Evolutionary conservation across 2,329 filamentous ascomycete genomes (phyloP), one percentile per base, ranked within the genome.

Genomic region (Curvularia lunata): DNA sequence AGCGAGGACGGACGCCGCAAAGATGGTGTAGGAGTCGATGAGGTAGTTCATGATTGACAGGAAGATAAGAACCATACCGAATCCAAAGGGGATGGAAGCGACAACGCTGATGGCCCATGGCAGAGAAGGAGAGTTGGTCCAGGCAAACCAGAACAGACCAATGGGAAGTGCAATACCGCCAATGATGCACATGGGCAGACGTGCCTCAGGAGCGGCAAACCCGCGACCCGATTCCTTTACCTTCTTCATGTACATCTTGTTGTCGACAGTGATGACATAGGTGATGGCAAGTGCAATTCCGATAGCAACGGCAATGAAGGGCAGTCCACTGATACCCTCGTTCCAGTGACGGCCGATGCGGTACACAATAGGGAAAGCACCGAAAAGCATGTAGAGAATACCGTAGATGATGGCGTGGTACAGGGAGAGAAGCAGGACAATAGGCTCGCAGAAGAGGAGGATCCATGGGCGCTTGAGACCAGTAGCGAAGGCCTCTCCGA

Each of bases 1-100:
- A 2, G 91, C 90, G 8, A 93, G 80, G 0, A 88, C 89, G 0
- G 87, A 91, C 0, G 90, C 90, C 0, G 91, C 90, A 62, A 88
- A 94, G 66, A 93, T 89, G 50, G 88, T 88, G 74, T 91, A 83
- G 0, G 73, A 73, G 52, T 78, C 75, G 56, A 78, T 77, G 46
- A 83, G 50, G 70, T 75, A 80, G 68, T 78, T 77, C 70, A 77
- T 75, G 47, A 77, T 72, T 16, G 67, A 70, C n/a, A 91, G 75
- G 79, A 91, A 91, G 34, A 91, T 85, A 28, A 88, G 74, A 1
- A 90, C 85, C 67, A 88, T 83, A 40, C 84, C 84, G 59, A 84
- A 84, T 4, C 84, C 84, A 67, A 86, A 85, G 0, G 83, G 83
- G 7, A 81, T 80, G 2, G 79, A 78, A 23, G 79, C 83, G 7